Base-by-base conservation (phyloP, 805 yeast species). In the Sugiyamaella americana region DNA sequence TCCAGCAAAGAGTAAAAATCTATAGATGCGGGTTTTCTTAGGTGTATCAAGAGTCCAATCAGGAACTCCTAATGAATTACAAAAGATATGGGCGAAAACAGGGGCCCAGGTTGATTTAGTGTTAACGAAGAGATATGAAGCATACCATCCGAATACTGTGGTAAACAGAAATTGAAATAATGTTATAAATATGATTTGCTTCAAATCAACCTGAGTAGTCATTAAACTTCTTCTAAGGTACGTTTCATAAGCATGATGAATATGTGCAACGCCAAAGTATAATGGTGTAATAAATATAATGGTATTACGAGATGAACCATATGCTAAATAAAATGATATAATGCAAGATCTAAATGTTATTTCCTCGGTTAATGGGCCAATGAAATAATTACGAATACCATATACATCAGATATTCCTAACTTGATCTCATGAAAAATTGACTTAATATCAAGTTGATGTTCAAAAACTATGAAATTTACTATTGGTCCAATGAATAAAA, bases 341-440 rank as follows among this genome's bases (percentile, higher is more conserved):
- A 74, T 49, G 53, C 72, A 59, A 0, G 82, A 69, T 1, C 94
- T 69, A 59, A 80, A 87, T 1, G 84, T 74, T 23, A 85, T 51
- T 58, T 87, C 96, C 59, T 87, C 96, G 0, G 91, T 79, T 1
- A 82, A 40, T 3, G 96, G 96, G 0, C 88, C 95, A 35, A 82
- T 67, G 0, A 84, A 46, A 40, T 77, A 70, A 58, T 82, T 80
- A 49, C 93, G 63, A 20, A 78, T 29, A 1, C 79, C 78, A 21
- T 63, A 60, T 3, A 75, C 48, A 5, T 66, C 62, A 5, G 34
- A 11, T 19, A 67, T 55, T 20, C 54, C 59, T 1, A 53, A 49
- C 1, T 3, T 4, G 16, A 65, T 47, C 23, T 63, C 70, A 0
- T 20, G 8, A 4, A 5, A 8, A 20, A 52, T 41, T 10, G 42